Percentiles rank a stretch among this genome's conserved stretches.
Conservation (phyloP, 2,329 filamentous ascomycete species). For the Ophiocordyceps camponoti-leonardi region DNA sequence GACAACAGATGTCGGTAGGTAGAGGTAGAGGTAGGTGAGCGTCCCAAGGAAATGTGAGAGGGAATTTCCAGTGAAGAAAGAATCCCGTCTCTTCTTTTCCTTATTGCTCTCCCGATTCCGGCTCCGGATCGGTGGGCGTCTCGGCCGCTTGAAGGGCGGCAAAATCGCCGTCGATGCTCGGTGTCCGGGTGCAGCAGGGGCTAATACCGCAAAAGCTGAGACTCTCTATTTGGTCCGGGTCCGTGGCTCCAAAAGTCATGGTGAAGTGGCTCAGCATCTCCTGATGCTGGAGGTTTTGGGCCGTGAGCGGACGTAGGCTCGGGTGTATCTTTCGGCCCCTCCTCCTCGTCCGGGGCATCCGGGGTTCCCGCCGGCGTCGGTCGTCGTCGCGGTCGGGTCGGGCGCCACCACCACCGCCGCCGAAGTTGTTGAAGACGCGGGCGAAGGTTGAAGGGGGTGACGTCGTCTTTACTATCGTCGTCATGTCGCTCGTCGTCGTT, state of each 20-base stretch:
- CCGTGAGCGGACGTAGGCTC: slow-evolving; percentile 25
- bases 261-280: slow-evolving; percentile 27
- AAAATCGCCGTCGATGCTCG: slow-evolving; percentile 12
- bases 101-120: background rate
- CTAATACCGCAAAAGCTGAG: slow-evolving; percentile 21
- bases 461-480: slow-evolving; percentile 12
- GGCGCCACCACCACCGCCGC: too few relatives aligned
- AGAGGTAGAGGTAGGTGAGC: too few relatives aligned
- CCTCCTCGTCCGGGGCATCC: background rate
- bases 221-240: slow-evolving; percentile 14
- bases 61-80: too few relatives aligned
- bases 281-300: slow-evolving; percentile 27
- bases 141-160: background rate
- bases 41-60: too few relatives aligned
- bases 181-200: slow-evolving; percentile 23
- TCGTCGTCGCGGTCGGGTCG: slow-evolving; percentile 5
- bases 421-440: slow-evolving; percentile 13
- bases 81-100: too few relatives aligned
- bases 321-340: slow-evolving; percentile 18
- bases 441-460: slow-evolving; percentile 12
- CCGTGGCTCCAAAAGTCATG: slow-evolving; percentile 25
- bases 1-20: background rate
- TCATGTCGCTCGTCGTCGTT: slow-evolving; percentile 12
- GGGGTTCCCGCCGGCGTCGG: slow-evolving; percentile 1
- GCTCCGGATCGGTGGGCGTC: background rate